Conservation (phyloP, 257 asterid species). For the Asclepias syriaca region DNA sequence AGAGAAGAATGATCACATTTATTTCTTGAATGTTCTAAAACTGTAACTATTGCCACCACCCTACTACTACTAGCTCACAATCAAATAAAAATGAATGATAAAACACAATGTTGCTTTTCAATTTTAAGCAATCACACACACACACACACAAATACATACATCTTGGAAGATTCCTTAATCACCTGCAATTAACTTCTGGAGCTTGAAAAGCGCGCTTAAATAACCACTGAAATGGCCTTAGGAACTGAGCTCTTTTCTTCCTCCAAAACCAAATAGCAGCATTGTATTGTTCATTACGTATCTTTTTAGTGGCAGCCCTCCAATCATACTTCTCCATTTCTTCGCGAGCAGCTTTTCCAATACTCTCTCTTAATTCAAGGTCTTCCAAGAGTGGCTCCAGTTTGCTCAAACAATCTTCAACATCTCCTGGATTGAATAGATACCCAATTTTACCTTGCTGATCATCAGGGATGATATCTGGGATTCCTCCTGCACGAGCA, state of each 20-base stretch:
- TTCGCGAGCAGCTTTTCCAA: conserved; percentile 72
- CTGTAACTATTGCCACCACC: conserved; percentile 3
- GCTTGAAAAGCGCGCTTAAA: conserved; percentile 35
- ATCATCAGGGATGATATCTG: conserved; percentile 80
- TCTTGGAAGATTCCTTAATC: background rate
- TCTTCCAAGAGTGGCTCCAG: conserved; percentile 59
- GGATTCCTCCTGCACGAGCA: conserved; percentile 97
- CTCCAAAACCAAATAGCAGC: conserved; percentile 95
- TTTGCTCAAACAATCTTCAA: conserved; percentile 79
- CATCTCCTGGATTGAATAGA: conserved; percentile 76
- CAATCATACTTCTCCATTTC: conserved; percentile 92
- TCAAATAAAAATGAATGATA: conserved; percentile 15
- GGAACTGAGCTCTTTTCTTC: conserved; percentile 56
- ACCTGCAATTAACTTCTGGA: conserved; percentile 32
- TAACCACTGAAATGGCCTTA: conserved; percentile 69
- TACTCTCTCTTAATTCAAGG: conserved; percentile 50
- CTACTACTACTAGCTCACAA: background rate
- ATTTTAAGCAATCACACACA: no score
- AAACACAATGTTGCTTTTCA: background rate
- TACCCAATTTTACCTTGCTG: conserved; percentile 82
- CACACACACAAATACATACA: background rate
- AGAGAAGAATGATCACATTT: background rate
- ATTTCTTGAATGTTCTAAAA: background rate
- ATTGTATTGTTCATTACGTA: conserved; percentile 72
- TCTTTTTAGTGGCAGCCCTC: conserved; percentile 84